Percentiles rank a stretch among this genome's conserved stretches.
Evolutionary conservation across 2,329 filamentous ascomycete species (phyloP).

Genomic region (Trichocomaceae sp.): DNA sequence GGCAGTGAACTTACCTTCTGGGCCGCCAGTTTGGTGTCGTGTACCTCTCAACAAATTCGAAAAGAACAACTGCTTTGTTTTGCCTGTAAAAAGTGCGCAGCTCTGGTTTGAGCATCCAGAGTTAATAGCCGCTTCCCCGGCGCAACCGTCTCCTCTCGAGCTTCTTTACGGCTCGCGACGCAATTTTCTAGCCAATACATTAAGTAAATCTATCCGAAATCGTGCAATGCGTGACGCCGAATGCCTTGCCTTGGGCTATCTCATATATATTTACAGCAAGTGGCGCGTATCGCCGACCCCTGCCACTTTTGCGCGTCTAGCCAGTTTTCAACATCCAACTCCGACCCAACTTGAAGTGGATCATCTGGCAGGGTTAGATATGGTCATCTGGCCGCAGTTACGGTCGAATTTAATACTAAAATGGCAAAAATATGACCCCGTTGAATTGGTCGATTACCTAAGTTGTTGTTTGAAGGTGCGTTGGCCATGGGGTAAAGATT

Average conservation of each 20-base stretch:
- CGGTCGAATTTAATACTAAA: constrained; percentile 20
- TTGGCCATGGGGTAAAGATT: constrained; percentile 22
- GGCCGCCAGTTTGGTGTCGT: constrained; percentile 2
- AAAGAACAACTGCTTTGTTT: constrained; percentile 15
- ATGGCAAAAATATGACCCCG: constrained; percentile 17
- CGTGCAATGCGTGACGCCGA: constrained; percentile 23
- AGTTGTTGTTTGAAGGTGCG: constrained; percentile 20
- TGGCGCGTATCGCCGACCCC: constrained; percentile 21
- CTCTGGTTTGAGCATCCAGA: constrained; percentile 18
- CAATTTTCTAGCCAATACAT: constrained; percentile 22
- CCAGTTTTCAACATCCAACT: constrained; percentile 17
- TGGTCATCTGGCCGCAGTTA: constrained; percentile 21
- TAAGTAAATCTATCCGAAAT: constrained; percentile 16
- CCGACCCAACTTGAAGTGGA: constrained; percentile 17
- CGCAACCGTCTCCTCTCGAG: constrained; percentile 21
- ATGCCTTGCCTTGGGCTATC: constrained; percentile 19
- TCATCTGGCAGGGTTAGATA: constrained; percentile 19
- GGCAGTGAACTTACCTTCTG: constrained; percentile 14
- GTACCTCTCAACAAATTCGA: constrained; percentile 11
- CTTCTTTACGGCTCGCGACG: constrained; percentile 22
- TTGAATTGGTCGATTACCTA: constrained; percentile 3
- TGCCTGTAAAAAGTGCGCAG: constrained; percentile 2
- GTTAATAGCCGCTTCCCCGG: constrained; percentile 17
- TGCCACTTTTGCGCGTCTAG: constrained; percentile 17
- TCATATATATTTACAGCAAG: constrained; percentile 19